phyloP scores from a whole-genome alignment of 2,329 filamentous ascomycete genomes.

The Sclerotinia sclerotiorum region DNA sequence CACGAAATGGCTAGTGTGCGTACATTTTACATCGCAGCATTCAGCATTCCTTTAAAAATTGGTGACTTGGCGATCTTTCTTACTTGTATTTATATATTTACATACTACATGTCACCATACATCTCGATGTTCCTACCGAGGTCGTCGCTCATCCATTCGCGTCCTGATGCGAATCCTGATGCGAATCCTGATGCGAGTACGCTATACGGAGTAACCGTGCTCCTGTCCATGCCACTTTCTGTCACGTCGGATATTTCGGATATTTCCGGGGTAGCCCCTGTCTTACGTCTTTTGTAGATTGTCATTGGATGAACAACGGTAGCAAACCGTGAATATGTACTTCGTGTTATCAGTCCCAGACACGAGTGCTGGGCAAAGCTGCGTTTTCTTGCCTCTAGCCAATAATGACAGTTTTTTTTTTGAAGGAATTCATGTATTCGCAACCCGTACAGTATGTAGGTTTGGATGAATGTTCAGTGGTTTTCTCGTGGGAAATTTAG shows the following conservation, averaged over 20 bases:
- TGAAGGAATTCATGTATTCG: background rate
- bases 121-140: background rate
- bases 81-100: background rate
- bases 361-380: background rate
- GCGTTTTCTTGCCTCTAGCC: background rate
- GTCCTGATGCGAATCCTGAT: constrained; percentile 1
- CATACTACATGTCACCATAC: background rate
- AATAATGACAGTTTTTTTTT: background rate
- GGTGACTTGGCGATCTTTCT: background rate
- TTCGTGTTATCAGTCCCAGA: background rate
- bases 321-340: background rate
- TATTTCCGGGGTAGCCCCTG: background rate
- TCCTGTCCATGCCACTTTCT: background rate
- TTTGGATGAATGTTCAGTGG: background rate
- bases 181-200: constrained; percentile 8
- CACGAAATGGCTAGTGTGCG: no score
- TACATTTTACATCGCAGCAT: no score
- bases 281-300: background rate
- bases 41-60: background rate
- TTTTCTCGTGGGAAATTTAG: background rate
- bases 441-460: background rate
- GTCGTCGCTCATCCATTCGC: background rate
- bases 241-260: background rate
- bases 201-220: background rate
- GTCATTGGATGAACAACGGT: background rate